Percentiles rank a stretch among this genome's conserved stretches.
Evolutionary conservation across 345 rosid genomes (phyloP).

Genomic region (Salix arbutifolia): DNA sequence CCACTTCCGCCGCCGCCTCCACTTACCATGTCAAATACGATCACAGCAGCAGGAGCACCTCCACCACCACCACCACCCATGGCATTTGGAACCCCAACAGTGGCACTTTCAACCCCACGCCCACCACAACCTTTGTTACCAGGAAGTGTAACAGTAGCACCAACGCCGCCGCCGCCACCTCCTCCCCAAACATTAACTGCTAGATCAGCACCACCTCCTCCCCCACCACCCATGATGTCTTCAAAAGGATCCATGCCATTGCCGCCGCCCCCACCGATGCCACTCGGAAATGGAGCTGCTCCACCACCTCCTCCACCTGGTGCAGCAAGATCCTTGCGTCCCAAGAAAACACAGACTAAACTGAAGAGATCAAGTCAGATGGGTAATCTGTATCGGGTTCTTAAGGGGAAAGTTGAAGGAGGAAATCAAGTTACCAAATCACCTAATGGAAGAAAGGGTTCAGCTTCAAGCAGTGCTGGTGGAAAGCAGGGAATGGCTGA

Average conservation of each 20-base stretch:
- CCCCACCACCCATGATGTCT: conserved; percentile 32
- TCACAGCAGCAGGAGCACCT: background rate
- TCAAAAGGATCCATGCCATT: conserved; percentile 24
- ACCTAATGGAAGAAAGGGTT: conserved; percentile 30
- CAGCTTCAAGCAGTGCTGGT: conserved; percentile 24
- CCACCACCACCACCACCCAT: background rate
- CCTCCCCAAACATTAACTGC: conserved; percentile 13
- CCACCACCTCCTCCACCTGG: conserved; percentile 71
- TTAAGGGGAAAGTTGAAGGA: conserved; percentile 80
- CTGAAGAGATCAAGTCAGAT: conserved; percentile 80
- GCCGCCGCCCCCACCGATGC: conserved; percentile 33
- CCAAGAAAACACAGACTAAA: conserved; percentile 64
- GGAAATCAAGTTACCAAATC: conserved; percentile 35
- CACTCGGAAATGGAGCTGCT: conserved; percentile 32
- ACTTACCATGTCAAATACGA: background rate
- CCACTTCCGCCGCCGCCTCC: conserved; percentile 19
- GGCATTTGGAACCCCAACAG: background rate
- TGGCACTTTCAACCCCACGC: background rate
- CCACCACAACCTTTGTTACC: conserved; percentile 23
- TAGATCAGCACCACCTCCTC: conserved; percentile 31
- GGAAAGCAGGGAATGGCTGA: conserved; percentile 98
- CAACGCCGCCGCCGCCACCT: conserved; percentile 22
- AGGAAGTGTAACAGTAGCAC: background rate
- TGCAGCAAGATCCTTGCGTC: conserved; percentile 51
- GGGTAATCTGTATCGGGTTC: conserved; percentile 62